Evolutionary conservation across 169 alveolate genomes (phyloP).

Genomic region (Plasmodium reichenowi): DNA sequence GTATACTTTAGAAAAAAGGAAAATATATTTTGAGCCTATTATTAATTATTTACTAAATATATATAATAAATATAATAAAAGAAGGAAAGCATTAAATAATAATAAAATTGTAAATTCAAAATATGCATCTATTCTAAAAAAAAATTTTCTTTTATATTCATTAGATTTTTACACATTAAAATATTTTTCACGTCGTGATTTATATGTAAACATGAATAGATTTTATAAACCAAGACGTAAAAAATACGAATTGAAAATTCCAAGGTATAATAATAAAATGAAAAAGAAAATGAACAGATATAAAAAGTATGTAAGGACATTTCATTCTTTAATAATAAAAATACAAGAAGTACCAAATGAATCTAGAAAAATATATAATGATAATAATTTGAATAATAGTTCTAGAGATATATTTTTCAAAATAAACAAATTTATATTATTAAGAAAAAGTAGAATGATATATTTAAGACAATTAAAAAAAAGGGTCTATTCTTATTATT

Average conservation of each 20-base stretch:
- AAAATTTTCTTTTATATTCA: conserved; percentile 45
- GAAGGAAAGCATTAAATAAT: background rate
- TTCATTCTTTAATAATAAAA: background rate
- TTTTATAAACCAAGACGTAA: background rate
- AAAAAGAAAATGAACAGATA: background rate
- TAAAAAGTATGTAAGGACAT: background rate
- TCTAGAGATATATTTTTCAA: background rate
- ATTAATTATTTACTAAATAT: conserved; percentile 26
- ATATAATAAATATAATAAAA: conserved; percentile 43
- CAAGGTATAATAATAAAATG: conserved; percentile 8
- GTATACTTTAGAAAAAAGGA: conserved; percentile 39
- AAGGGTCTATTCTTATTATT: conserved; percentile 21
- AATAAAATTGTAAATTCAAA: background rate
- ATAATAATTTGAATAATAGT: too few relatives aligned
- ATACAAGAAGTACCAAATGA: background rate
- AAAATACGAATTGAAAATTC: conserved; percentile 30
- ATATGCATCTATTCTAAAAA: conserved; percentile 21
- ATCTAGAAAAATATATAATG: background rate
- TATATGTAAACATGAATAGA: background rate
- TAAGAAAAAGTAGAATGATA: conserved; percentile 10
- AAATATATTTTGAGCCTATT: conserved; percentile 17
- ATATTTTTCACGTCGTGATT: conserved; percentile 26
- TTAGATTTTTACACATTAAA: conserved; percentile 34
- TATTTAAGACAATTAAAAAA: conserved; percentile 12
- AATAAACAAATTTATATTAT: conserved; percentile 10